phyloP scores from a whole-genome alignment of 257 asterid species.

The Galeopsis tetrahit region DNA sequence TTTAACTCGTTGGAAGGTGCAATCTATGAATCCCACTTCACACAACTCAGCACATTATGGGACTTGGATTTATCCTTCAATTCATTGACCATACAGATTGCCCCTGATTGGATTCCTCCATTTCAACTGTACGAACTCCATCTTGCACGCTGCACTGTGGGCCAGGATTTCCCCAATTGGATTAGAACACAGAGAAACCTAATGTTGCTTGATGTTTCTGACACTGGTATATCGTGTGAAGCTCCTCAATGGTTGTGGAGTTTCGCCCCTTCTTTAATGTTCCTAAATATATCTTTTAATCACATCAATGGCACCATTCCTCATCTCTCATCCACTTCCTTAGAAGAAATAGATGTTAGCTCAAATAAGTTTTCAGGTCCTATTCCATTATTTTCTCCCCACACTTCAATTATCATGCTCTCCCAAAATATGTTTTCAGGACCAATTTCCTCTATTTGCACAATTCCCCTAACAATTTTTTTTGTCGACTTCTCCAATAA shows the following conservation, averaged over 20 bases:
- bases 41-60: constrained; percentile 33
- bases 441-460: too few relatives aligned
- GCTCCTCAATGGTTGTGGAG: constrained; percentile 44
- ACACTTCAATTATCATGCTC: too few relatives aligned
- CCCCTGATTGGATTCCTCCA: too few relatives aligned
- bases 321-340: constrained; percentile 7
- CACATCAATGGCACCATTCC: constrained; percentile 37
- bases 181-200: constrained; percentile 36
- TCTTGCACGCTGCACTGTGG: constrained; percentile 32
- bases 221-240: constrained; percentile 35
- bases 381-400: too few relatives aligned
- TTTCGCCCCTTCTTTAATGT: neutral
- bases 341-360: neutral
- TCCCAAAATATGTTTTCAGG: too few relatives aligned
- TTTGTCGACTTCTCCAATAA: too few relatives aligned
- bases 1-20: constrained; percentile 25
- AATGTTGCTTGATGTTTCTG: constrained; percentile 39
- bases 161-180: constrained; percentile 47
- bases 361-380: too few relatives aligned
- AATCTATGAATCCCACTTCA: neutral
- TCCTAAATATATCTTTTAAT: constrained; percentile 43
- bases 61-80: constrained; percentile 37
- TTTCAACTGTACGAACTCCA: too few relatives aligned
- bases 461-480: too few relatives aligned
- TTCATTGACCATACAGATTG: neutral